These are phyloP conservation scores for Elsinoe necatrix DNA, from an alignment of 2,329 filamentous ascomycete species.

Conservation along the genomic window DNA sequence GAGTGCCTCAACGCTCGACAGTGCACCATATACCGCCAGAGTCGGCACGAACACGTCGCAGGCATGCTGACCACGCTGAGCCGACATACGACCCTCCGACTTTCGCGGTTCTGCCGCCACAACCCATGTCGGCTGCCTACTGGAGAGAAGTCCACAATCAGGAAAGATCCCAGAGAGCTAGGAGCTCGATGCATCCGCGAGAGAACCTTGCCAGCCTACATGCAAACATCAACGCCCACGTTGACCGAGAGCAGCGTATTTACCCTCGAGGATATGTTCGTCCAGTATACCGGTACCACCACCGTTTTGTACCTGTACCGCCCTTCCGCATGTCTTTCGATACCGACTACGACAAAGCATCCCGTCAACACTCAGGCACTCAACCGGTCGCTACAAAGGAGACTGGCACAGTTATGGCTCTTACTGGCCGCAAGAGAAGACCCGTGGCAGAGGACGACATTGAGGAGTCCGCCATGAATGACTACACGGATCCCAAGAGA, in stretches of 20 bases:
- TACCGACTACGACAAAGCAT: background rate
- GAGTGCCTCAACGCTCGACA: background rate
- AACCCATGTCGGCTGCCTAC: background rate
- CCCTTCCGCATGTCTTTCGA: background rate
- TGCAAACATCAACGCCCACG: background rate
- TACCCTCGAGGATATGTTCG: background rate
- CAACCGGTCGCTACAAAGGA: background rate
- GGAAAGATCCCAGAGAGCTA: too few species aligned
- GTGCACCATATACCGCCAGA: background rate
- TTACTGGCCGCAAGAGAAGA: background rate
- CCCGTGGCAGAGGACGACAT: background rate
- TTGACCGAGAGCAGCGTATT: background rate
- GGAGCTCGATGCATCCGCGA: background rate
- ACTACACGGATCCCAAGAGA: background rate
- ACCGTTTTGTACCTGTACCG: background rate
- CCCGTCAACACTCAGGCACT: background rate
- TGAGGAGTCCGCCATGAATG: background rate
- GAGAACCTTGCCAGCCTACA: background rate
- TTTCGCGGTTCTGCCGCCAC: background rate
- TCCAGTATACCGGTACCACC: background rate
- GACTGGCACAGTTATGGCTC: background rate
- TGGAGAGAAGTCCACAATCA: background rate
- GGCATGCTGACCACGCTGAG: background rate
- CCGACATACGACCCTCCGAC: background rate
- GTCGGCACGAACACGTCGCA: background rate